Evolutionary conservation across 2,329 filamentous ascomycete genomes (phyloP).

Genomic region (Microcyclospora pomicola): DNA sequence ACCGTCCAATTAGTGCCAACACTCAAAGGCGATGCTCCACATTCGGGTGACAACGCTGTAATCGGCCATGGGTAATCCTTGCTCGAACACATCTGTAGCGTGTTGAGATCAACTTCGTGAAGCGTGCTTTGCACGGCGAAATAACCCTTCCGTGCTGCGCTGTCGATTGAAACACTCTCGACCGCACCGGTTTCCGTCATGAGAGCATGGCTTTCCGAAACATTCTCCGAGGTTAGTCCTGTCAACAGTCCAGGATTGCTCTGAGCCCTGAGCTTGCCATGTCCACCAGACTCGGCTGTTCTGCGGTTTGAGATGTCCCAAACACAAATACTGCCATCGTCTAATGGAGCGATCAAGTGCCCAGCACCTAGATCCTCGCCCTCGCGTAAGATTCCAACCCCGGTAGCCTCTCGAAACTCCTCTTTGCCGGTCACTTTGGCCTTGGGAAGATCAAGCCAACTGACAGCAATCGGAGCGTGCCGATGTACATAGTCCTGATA

Average conservation of each 20-base stretch:
- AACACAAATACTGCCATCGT: conserved; percentile 75
- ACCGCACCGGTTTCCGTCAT: conserved; percentile 59
- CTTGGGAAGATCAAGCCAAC: conserved; percentile 58
- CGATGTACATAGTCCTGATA: conserved; percentile 82
- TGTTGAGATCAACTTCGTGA: conserved; percentile 68
- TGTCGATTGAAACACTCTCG: conserved; percentile 73
- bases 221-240: conserved; percentile 35
- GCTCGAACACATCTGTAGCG: conserved; percentile 53
- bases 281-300: conserved; percentile 5
- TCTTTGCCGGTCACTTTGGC: conserved; percentile 25
- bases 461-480: conserved; percentile 57
- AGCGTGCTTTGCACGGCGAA: conserved; percentile 66
- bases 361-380: conserved; percentile 39
- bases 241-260: conserved; percentile 57
- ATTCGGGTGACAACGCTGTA: conserved; percentile 61
- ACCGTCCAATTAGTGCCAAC: conserved; percentile 72
- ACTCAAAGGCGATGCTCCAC: conserved; percentile 57
- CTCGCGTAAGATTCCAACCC: conserved; percentile 52
- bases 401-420: conserved; percentile 52
- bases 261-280: conserved; percentile 49
- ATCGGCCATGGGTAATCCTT: conserved; percentile 70
- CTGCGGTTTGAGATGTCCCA: conserved; percentile 47
- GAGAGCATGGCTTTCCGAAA: conserved; percentile 36
- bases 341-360: conserved; percentile 61
- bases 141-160: conserved; percentile 52